A percentile compares a stretch with the other conserved stretches of the same genome.
Evolutionary conservation across 768 basidiomycete genomes (phyloP).

Genomic region (Pleurotus cornucopiae): DNA sequence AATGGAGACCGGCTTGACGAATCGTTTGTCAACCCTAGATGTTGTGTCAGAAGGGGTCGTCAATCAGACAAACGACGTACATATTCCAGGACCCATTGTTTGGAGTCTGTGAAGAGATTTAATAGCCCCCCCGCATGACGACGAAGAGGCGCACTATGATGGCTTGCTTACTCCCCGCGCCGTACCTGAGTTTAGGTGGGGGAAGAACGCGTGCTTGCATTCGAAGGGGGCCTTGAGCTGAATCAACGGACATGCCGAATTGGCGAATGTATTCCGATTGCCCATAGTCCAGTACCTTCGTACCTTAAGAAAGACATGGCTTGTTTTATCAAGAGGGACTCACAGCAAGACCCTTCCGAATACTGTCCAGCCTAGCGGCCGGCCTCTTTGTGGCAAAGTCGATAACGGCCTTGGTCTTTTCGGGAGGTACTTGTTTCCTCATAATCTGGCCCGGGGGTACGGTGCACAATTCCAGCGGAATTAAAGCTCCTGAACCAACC

Average conservation of each 20-base stretch:
- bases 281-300: constrained; percentile 60
- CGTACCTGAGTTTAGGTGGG: constrained; percentile 67
- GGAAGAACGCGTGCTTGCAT: constrained; percentile 60
- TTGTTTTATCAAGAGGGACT: constrained; percentile 4
- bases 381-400: constrained; percentile 66
- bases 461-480: constrained; percentile 59
- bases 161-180: constrained; percentile 46
- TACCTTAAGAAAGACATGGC: background rate
- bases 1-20: constrained; percentile 54
- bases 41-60: background rate
- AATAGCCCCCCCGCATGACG: background rate
- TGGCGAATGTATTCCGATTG: constrained; percentile 71
- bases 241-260: constrained; percentile 66
- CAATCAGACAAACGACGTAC: constrained; percentile 28
- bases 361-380: constrained; percentile 49
- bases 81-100: constrained; percentile 78
- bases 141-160: constrained; percentile 45
- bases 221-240: constrained; percentile 43
- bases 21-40: constrained; percentile 65
- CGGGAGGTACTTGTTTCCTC: constrained; percentile 65
- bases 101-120: constrained; percentile 39
- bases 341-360: constrained; percentile 51
- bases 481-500: constrained; percentile 58
- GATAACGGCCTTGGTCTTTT: constrained; percentile 60
- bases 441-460: constrained; percentile 64